phyloP scores from a whole-genome alignment of 345 rosid species.

The Linum tenue region DNA sequence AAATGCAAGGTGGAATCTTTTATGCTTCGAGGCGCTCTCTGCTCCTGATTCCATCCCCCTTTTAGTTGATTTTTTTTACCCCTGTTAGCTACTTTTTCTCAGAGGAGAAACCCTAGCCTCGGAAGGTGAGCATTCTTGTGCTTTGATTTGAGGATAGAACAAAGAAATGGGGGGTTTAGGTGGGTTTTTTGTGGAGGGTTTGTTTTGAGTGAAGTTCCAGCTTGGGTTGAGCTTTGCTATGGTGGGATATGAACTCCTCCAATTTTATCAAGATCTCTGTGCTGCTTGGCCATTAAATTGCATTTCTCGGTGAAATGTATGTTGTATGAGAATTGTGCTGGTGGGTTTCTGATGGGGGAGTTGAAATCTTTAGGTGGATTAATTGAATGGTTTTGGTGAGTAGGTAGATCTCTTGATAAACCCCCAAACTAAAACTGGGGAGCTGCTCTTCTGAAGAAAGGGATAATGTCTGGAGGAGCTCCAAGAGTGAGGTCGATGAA shows the following conservation, averaged over 20 bases:
- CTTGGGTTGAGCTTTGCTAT: background rate
- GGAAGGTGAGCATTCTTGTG: too few relatives aligned
- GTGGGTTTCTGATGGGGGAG: constrained; percentile 6
- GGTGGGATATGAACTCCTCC: background rate
- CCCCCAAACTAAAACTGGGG: background rate
- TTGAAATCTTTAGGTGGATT: constrained; percentile 5
- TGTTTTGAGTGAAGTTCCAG: background rate
- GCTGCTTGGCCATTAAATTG: background rate
- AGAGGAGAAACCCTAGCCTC: too few relatives aligned
- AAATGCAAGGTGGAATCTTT: constrained; percentile 43
- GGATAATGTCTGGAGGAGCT: constrained; percentile 47
- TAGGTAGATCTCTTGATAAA: constrained; percentile 19
- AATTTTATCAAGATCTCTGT: background rate
- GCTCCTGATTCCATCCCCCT: too few relatives aligned
- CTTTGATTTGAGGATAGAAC: background rate
- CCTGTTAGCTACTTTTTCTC: too few relatives aligned
- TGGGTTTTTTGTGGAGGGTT: background rate
- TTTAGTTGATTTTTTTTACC: too few relatives aligned
- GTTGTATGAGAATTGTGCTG: too few relatives aligned
- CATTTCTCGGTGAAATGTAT: constrained; percentile 1
- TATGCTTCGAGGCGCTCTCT: constrained; percentile 27
- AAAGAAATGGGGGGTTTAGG: background rate
- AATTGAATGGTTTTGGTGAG: background rate
- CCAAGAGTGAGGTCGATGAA: constrained; percentile 66
- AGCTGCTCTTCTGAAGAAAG: background rate